Evolutionary conservation across 1,139 yeast species (phyloP).

Genomic region (Scheffersomyces titani): DNA sequence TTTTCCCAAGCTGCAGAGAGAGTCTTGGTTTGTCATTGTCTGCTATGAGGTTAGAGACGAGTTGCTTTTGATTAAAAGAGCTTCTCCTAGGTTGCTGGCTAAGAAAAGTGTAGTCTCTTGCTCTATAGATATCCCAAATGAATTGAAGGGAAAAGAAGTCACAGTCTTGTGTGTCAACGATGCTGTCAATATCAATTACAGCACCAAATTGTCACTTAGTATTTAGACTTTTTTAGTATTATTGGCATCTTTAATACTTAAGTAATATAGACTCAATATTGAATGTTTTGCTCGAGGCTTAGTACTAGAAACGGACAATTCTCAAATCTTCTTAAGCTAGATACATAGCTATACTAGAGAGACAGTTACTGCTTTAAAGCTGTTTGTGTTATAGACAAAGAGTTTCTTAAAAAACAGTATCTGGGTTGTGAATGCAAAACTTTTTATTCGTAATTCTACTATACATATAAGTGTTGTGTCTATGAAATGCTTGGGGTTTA

Average conservation of each 20-base stretch:
- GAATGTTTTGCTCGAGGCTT: conserved; percentile 11
- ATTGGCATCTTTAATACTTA: conserved; percentile 8
- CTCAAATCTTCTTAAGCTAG: no score
- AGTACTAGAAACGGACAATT: no score
- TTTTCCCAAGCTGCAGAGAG: conserved; percentile 90
- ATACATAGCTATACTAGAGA: no score
- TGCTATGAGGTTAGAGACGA: conserved; percentile 50
- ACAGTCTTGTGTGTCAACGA: conserved; percentile 61
- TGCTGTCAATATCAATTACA: conserved; percentile 57
- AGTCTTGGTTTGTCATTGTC: conserved; percentile 85
- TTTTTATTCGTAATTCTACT: conserved; percentile 5
- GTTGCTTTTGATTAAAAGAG: conserved; percentile 63
- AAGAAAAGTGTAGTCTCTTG: conserved; percentile 46
- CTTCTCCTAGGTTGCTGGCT: conserved; percentile 54
- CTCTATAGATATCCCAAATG: conserved; percentile 51
- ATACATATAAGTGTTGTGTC: conserved; percentile 9
- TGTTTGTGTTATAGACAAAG: no score
- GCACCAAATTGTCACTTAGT: conserved; percentile 4
- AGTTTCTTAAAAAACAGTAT: no score
- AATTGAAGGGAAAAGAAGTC: conserved; percentile 45
- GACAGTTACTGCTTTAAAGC: no score
- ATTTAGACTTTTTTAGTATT: background rate
- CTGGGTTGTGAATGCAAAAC: no score
- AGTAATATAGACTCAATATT: conserved; percentile 12
- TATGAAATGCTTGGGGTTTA: conserved; percentile 10